These are phyloP conservation scores for Mycosarcoma maydis DNA, from an alignment of 1,284 basidiomycete genomes.

Conservation along the genomic window DNA sequence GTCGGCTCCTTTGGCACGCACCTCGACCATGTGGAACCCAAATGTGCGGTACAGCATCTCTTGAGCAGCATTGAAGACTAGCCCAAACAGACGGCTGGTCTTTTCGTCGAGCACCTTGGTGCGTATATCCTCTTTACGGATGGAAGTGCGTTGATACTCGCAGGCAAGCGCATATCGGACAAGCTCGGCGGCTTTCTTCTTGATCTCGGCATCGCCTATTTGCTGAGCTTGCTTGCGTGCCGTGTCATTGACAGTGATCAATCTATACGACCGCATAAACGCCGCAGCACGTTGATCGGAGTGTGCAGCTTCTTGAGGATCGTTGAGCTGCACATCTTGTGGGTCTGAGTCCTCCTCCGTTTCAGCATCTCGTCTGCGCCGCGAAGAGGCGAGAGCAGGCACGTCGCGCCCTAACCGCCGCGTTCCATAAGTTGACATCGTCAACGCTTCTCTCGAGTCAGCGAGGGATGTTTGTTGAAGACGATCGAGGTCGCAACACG, in stretches of 20 bases:
- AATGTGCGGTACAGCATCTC: constrained; percentile 47
- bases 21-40: constrained; percentile 51
- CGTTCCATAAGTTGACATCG: constrained; percentile 13
- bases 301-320: not conserved
- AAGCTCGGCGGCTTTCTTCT: constrained; percentile 49
- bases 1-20: constrained; percentile 50
- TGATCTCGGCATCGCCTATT: constrained; percentile 33
- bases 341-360: not conserved
- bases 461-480: too few species aligned
- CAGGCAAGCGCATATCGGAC: constrained; percentile 50
- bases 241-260: constrained; percentile 20
- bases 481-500: too few species aligned
- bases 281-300: not conserved
- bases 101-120: constrained; percentile 34
- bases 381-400: not conserved
- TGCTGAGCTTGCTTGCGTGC: constrained; percentile 27
- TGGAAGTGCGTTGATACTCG: constrained; percentile 39
- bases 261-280: not conserved
- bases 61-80: constrained; percentile 56
- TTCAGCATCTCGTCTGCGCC: constrained; percentile 7
- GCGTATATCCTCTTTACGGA: constrained; percentile 47
- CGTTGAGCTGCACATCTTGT: constrained; percentile 7
- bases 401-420: constrained; percentile 16
- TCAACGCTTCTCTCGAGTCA: not conserved
- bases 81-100: constrained; percentile 30